Evolutionary conservation across 805 yeast genomes (phyloP), one percentile per base, ranked within the genome.

Genomic region (Myxozyma kluyveri): DNA sequence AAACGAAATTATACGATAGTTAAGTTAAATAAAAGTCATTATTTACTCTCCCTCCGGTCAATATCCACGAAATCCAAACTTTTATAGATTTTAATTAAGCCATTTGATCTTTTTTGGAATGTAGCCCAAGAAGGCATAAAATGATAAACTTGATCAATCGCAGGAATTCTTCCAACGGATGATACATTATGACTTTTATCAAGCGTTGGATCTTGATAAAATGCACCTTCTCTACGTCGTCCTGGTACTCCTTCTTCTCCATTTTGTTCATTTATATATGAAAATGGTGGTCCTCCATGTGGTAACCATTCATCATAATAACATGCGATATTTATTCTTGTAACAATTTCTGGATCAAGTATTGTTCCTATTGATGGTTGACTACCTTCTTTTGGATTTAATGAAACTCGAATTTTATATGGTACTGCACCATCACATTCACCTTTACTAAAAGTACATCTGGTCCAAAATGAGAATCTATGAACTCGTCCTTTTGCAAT

Each of bases 221-320:
- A 9, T 3, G 31, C 19, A n/a, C 19, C 12, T 12, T 45, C 17
- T 17, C 12, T 24, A 3, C 18, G 36, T 18, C 4, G 1, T 18
- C n/a, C 49, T 26, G 29, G 14, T 5, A 23, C 29, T 10, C 31
- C 33, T 4, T 18, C 23, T 6, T 26, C 22, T 17, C 19, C 21
- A 12, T 35, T 9, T 14, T 9, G 9, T 14, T 29, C 14, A 9
- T 14, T 35, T n/a, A 18, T 40, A 32, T 17, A 14, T 10, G 22
- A n/a, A 9, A 29, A 14, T 9, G 18, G 19, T 14, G 46, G 21
- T 9, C 18, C 47, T n/a, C 40, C 49, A 14, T 41, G 41, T 3
- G 57, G 57, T 4, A 36, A 81, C 65, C 80, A 79, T 57, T 88
- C 95, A n/a, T 87, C 86, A 89, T 90, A 88, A 62, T 71, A 80